Evolutionary conservation across 2,329 filamentous ascomycete species (phyloP), one percentile per base, ranked within the genome.

Genomic region (Ophiocordyceps polyrhachis-furcata): DNA sequence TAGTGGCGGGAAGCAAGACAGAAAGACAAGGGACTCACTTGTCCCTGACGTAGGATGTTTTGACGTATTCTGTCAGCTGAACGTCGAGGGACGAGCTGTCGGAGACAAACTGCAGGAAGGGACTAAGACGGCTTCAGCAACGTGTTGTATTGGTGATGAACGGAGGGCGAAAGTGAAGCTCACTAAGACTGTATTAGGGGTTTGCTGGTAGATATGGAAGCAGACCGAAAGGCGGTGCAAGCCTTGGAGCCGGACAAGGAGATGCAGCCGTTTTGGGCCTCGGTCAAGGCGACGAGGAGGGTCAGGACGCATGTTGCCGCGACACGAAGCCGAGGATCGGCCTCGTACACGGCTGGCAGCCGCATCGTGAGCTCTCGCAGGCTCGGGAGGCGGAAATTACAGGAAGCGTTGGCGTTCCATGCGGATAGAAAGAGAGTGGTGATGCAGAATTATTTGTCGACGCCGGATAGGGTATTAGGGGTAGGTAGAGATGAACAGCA

Each of bases 101-200:
- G 41, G 82, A 82, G 53, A 96, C 91, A 60, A 74, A 84, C 51
- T 77, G 69, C 51, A 98, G 74, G 60, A 96, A 98, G 42, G 87
- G 80, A 64, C 88, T 93, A 56, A 42, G 35, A 25, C 43, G 21
- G 5, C 42, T 15, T 40, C 23, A 12, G 19, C 43, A 14, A 45
- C 25, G n/a, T n/a, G n/a, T 44, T 5, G 21, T 8, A 14, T 23
- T 4, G 15, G n/a, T 17, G 17, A 8, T 4, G 6, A 20, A 23
- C 13, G 42, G 25, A 32, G 21, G 32, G 15, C 9, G 44, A 19
- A 19, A 70, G 3, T 3, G 29, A 19, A 20, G 32, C 76, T 56
- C 70, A 84, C 81, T 81, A 88, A 48, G 74, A 64, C 25, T 70
- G 70, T 42, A 73, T 67, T 48, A 84, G 56, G 46, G 58, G 63